A percentile compares a stretch with the other conserved stretches of the same genome.
These are phyloP conservation scores for Striga hermonthica DNA, from an alignment of 305 asterid species.

Conservation along the genomic window DNA sequence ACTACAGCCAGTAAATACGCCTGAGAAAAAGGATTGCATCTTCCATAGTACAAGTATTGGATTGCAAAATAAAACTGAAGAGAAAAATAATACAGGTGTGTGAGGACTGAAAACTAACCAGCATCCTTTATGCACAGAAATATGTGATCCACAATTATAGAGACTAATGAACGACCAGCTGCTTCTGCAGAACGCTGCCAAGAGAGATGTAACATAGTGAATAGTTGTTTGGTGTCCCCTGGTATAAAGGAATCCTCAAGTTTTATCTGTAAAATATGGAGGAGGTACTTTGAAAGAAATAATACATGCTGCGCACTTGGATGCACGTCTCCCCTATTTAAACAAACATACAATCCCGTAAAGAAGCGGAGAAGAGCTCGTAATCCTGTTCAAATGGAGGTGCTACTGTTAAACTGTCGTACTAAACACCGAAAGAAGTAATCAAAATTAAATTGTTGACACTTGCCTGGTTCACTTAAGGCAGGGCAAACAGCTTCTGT, in stretches of 20 bases:
- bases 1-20: slow-evolving; percentile 24
- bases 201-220: slow-evolving; percentile 37
- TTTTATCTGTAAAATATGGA: slow-evolving; percentile 29
- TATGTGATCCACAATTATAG: slow-evolving; percentile 84
- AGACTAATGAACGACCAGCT: slow-evolving; percentile 93
- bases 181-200: slow-evolving; percentile 85
- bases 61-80: slow-evolving; percentile 23
- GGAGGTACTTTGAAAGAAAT: slow-evolving; percentile 25
- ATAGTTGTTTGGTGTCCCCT: slow-evolving; percentile 24
- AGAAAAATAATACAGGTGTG: slow-evolving; percentile 9
- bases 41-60: slow-evolving; percentile 4
- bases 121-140: slow-evolving; percentile 92
- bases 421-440: slow-evolving; percentile 28
- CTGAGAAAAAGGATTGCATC: slow-evolving; percentile 16
- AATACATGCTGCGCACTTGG: slow-evolving; percentile 71
- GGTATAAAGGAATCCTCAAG: slow-evolving; percentile 18
- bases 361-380: slow-evolving; percentile 99
- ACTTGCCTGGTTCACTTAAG: slow-evolving; percentile 97
- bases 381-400: slow-evolving; percentile 54
- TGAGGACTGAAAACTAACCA: slow-evolving; percentile 54
- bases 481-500: slow-evolving; percentile 95
- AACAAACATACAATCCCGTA: slow-evolving; percentile 84
- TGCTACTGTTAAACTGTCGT: slow-evolving; percentile 28
- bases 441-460: slow-evolving; percentile 19
- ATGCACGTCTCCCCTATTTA: slow-evolving; percentile 92